A percentile compares a stretch with the other conserved stretches of the same genome.
Conservation (phyloP, 257 asterid genomes). For the Rubia yunnanensis region DNA sequence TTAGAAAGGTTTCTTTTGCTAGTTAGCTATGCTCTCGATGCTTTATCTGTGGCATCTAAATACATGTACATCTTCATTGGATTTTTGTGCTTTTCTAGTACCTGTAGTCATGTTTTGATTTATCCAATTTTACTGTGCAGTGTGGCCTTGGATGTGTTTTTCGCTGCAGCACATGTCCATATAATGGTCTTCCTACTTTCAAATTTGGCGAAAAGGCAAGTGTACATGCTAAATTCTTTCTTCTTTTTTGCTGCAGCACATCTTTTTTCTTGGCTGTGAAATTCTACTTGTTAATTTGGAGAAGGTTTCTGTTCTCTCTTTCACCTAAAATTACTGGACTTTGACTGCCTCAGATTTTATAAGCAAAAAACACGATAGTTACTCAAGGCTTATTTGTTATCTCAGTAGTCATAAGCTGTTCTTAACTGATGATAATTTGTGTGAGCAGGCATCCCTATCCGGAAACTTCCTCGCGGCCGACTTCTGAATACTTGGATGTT, state of each 20-base stretch:
- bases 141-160: slow-evolving; percentile 98
- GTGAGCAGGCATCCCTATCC: slow-evolving; percentile 54
- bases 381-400: neutral
- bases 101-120: neutral
- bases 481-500: slow-evolving; percentile 20
- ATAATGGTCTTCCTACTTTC: slow-evolving; percentile 85
- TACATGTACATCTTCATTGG: neutral
- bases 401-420: neutral
- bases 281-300: neutral
- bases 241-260: too few relatives aligned
- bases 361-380: neutral
- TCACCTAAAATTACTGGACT: neutral
- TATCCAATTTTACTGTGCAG: slow-evolving; percentile 32
- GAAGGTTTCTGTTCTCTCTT: neutral
- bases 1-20: neutral
- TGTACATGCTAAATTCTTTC: neutral
- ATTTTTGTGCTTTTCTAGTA: neutral
- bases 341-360: neutral
- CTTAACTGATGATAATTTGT: neutral
- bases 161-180: slow-evolving; percentile 89
- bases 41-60: too few relatives aligned
- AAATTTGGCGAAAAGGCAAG: slow-evolving; percentile 86
- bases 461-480: slow-evolving; percentile 74
- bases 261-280: neutral
- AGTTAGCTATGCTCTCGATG: neutral